Base-by-base conservation (phyloP, 306 rosid species). In the Fragaria iinumae region DNA sequence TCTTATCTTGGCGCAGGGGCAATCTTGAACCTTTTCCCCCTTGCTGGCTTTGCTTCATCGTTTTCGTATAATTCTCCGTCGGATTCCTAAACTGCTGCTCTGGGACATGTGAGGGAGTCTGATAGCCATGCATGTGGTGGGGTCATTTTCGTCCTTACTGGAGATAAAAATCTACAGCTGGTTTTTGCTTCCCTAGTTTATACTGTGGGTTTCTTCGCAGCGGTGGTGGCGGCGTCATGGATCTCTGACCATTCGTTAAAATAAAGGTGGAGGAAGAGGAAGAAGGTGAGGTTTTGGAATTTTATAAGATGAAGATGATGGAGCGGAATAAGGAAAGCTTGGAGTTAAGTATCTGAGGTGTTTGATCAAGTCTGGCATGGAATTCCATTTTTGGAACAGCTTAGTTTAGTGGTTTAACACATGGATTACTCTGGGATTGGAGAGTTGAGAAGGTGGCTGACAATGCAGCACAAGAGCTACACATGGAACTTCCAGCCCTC, bases 391-490 rank as follows among this genome's bases (percentile, higher is more conserved):
- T 34, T 11, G 14, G 25, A 38, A 18, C 23, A 34, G 43, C 20
- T 14, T 34, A 32, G 43, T 64, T 32, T 32, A 27, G 41, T 7
- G 5, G 36, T 11, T 16, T 11, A 63, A 16, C 68, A 63, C 68
- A 32, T 63, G 68, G 67, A 63, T 16, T 63, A 63, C 4, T 32
- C 43, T 63, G 60, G 75, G 85, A 77, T 59, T 29, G 75, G 69
- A 79, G 29, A 50, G 73, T 60, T 52, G 79, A 66, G 75, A 43
- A 20, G 77, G 29, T 77, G 23, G 66, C 76, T 82, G 82, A 77
- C 79, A 77, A 10, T 32, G 82, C 76, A n/a, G 76, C 79, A 68
- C 66, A 29, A 49, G 59, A 67, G 32, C 34, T 59, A 68, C 79
- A 73, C 69, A 67, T 82, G 82, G 79, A 23, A 7, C 65, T 59